A percentile compares a stretch with the other conserved stretches of the same genome.
Conservation (phyloP, 257 asterid species). For the Handroanthus guayacan region DNA sequence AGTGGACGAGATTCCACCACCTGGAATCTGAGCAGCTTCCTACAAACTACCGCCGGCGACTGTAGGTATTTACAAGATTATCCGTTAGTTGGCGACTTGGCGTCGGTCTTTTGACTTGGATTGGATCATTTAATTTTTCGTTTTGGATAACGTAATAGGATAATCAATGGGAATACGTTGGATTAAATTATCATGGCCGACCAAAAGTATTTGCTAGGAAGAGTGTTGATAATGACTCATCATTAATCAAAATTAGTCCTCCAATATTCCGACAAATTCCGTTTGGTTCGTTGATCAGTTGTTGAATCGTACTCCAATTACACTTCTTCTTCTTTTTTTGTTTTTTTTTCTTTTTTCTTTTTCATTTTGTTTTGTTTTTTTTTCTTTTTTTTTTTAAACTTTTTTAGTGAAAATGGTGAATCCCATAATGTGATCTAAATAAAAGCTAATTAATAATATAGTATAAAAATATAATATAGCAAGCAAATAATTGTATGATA, state of each 20-base stretch:
- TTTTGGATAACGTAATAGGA: background rate
- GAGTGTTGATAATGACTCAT: background rate
- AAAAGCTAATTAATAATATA: too few relatives aligned
- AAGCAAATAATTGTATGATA: too few relatives aligned
- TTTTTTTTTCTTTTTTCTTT: too few relatives aligned
- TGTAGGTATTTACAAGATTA: constrained; percentile 5
- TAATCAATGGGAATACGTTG: background rate
- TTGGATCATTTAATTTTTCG: background rate
- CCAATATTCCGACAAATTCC: background rate
- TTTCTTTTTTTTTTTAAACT: too few relatives aligned
- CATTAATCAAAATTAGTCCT: background rate
- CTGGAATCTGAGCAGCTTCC: background rate
- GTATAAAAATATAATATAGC: too few relatives aligned
- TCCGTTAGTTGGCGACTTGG: constrained; percentile 15
- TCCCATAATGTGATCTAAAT: too few relatives aligned
- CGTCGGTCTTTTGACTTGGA: constrained; percentile 1
- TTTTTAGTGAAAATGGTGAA: too few relatives aligned
- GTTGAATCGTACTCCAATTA: background rate
- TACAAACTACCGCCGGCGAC: background rate
- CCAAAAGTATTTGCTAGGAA: background rate
- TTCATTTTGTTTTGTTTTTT: too few relatives aligned
- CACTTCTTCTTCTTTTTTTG: too few relatives aligned
- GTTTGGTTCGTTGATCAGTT: background rate
- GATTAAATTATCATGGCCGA: background rate
- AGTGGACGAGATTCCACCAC: constrained; percentile 21